These are phyloP conservation scores for Chiua virens DNA, from an alignment of 768 basidiomycete species.

Conservation along the genomic window DNA sequence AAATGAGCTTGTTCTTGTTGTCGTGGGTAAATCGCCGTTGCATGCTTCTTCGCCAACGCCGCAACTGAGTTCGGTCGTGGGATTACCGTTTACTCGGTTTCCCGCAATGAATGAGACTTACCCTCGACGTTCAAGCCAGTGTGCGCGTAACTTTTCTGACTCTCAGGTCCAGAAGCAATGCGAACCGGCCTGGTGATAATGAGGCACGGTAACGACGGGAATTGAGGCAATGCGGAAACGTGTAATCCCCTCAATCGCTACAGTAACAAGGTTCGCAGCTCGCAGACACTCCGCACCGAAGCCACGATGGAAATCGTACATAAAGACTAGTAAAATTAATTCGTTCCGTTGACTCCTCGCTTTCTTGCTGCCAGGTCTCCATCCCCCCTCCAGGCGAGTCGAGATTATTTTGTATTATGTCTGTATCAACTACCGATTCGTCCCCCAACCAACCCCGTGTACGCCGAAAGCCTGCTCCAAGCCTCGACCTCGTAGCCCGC, in stretches of 20 bases:
- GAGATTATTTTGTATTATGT: conserved; percentile 30
- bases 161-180: conserved; percentile 18
- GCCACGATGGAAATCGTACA: conserved; percentile 36
- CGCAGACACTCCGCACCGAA: conserved; percentile 31
- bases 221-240: conserved; percentile 33
- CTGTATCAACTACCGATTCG: conserved; percentile 27
- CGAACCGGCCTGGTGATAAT: conserved; percentile 26
- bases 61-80: neutral
- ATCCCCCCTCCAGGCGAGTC: conserved; percentile 9
- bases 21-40: conserved; percentile 20
- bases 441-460: conserved; percentile 26
- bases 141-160: neutral
- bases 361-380: conserved; percentile 18
- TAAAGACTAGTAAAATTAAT: conserved; percentile 22
- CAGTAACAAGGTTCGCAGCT: conserved; percentile 18
- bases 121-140: neutral
- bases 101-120: neutral
- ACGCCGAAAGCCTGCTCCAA: conserved; percentile 57
- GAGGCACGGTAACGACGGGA: conserved; percentile 31
- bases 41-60: too few relatives aligned
- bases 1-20: conserved; percentile 3
- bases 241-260: conserved; percentile 7
- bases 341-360: conserved; percentile 1
- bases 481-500: conserved; percentile 47
- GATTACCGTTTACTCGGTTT: conserved; percentile 6